A percentile compares a stretch with the other conserved stretches of the same genome.
These are phyloP conservation scores for Pyrenula aspistea DNA, from an alignment of 495 filamentous ascomycete genomes.

Conservation along the genomic window DNA sequence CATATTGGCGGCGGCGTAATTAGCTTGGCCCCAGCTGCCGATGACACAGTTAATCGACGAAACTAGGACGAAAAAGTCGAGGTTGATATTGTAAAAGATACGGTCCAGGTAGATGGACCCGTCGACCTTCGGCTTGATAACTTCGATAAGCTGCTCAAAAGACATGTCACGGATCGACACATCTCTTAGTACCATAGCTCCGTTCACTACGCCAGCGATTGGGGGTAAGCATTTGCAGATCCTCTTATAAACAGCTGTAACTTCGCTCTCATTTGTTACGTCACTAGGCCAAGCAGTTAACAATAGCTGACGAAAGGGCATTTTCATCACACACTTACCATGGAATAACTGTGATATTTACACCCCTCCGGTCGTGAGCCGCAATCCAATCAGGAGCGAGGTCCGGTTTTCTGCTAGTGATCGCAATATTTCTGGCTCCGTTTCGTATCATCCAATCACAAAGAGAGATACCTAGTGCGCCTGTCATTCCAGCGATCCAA, in stretches of 20 bases:
- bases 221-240: conserved; percentile 25
- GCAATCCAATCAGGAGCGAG: conserved; percentile 35
- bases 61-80: conserved; percentile 53
- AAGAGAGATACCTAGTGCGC: conserved; percentile 44
- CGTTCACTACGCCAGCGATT: conserved; percentile 41
- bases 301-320: no score
- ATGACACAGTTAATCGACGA: conserved; percentile 39
- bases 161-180: conserved; percentile 43
- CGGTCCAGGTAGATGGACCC: background rate
- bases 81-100: background rate
- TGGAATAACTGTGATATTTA: conserved; percentile 9
- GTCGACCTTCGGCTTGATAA: conserved; percentile 41
- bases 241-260: conserved; percentile 3
- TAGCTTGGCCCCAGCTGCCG: conserved; percentile 43
- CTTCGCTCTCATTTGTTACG: conserved; percentile 13
- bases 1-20: conserved; percentile 46
- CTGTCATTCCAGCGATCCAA: conserved; percentile 42
- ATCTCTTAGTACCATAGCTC: conserved; percentile 33
- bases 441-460: conserved; percentile 42
- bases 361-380: conserved; percentile 7
- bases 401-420: conserved; percentile 44
- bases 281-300: conserved; percentile 20
- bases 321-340: no score
- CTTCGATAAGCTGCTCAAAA: conserved; percentile 32
- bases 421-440: conserved; percentile 39